Evolutionary conservation across 176 grass and related monocot species (phyloP).

Genomic region (Rhynchospora pubera): DNA sequence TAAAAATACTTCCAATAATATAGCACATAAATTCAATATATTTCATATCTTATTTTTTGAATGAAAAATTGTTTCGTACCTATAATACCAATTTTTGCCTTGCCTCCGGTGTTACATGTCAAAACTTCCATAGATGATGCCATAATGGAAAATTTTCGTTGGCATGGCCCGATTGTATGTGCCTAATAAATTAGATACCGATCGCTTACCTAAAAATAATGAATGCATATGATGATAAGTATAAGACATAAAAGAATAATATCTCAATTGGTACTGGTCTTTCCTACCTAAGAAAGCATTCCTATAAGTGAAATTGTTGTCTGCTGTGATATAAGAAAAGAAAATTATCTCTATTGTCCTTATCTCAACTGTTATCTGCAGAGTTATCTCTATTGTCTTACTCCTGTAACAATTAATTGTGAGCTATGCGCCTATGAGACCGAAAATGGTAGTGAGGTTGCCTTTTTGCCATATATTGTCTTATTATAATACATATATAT

Average conservation of each 20-base stretch:
- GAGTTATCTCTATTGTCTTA: neutral
- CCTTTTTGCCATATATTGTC: neutral
- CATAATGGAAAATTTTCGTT: neutral
- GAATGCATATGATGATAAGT: neutral
- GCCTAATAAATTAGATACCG: constrained; percentile 16
- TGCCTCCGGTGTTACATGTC: neutral
- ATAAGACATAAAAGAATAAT: neutral
- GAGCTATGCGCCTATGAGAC: neutral
- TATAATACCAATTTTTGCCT: neutral
- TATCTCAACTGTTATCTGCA: neutral
- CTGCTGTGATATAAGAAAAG: neutral
- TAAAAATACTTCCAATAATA: too few species aligned
- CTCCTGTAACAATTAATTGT: neutral
- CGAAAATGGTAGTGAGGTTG: neutral
- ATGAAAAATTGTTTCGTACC: too few species aligned
- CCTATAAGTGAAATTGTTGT: neutral
- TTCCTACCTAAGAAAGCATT: neutral
- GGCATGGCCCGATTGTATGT: neutral
- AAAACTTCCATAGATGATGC: neutral
- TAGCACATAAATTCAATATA: too few species aligned
- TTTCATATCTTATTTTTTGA: too few species aligned
- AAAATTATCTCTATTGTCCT: neutral
- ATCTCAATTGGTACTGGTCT: neutral
- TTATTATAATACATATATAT: neutral
- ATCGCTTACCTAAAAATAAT: neutral